Conservation (phyloP, 768 basidiomycete species). For the Boletus speciosus region DNA sequence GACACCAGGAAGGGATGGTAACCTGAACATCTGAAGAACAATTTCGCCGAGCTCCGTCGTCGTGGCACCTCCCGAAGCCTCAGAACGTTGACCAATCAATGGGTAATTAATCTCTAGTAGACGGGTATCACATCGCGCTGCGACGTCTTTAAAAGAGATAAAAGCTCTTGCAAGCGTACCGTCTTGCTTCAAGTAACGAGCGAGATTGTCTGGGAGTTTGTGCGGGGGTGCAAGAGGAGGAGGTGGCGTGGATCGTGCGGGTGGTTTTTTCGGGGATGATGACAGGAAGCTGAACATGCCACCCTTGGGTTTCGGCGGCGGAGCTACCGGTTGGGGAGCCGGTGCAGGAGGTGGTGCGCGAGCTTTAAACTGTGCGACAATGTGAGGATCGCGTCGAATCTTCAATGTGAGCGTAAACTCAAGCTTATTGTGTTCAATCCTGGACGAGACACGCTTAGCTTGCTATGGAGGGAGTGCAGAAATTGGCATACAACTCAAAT, state of each 20-base stretch:
- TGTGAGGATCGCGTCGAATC: slow-evolving; percentile 81
- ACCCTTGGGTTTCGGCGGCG: slow-evolving; percentile 51
- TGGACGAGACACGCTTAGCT: slow-evolving; percentile 25
- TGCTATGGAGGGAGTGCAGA: background rate
- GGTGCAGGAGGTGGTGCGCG: slow-evolving; percentile 49
- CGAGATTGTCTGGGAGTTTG: slow-evolving; percentile 68
- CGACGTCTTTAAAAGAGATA: slow-evolving; percentile 86
- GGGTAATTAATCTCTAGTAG: slow-evolving; percentile 82
- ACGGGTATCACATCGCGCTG: slow-evolving; percentile 75
- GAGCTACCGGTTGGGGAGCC: slow-evolving; percentile 39
- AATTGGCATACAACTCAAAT: slow-evolving; percentile 73
- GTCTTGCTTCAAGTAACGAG: slow-evolving; percentile 77
- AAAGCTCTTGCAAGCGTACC: slow-evolving; percentile 87
- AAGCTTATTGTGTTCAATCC: slow-evolving; percentile 91
- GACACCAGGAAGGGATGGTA: slow-evolving; percentile 86
- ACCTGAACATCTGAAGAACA: slow-evolving; percentile 83
- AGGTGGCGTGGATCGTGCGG: slow-evolving; percentile 40
- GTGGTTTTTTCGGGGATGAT: slow-evolving; percentile 68
- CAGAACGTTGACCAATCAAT: slow-evolving; percentile 70
- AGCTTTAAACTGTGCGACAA: slow-evolving; percentile 72
- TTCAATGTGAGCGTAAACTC: slow-evolving; percentile 92
- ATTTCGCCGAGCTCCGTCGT: slow-evolving; percentile 83
- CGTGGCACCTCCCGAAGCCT: slow-evolving; percentile 48
- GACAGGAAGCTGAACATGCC: slow-evolving; percentile 77
- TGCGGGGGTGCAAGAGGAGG: slow-evolving; percentile 37